Evolutionary conservation across 129 eudicot species (phyloP).

Genomic region (Helichrysum umbraculigerum): DNA sequence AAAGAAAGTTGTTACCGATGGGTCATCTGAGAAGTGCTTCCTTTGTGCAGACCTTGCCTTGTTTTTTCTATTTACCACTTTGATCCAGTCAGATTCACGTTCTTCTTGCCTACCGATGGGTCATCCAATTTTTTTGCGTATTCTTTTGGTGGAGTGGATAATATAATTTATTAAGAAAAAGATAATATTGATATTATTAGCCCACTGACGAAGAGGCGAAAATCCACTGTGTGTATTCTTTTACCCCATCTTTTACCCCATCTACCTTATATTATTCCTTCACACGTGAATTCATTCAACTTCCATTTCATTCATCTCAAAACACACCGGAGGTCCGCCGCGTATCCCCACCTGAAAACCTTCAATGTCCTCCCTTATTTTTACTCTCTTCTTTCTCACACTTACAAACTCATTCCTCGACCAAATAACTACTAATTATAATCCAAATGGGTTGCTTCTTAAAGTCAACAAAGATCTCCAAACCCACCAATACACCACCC

Average conservation of each 20-base stretch:
- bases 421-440: slow-evolving; percentile 34
- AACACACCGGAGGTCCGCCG: slow-evolving; percentile 11
- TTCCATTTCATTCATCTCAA: background rate
- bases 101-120: no score
- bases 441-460: slow-evolving; percentile 26
- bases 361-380: slow-evolving; percentile 40
- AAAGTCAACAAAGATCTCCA: slow-evolving; percentile 50
- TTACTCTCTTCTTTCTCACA: slow-evolving; percentile 30
- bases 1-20: no score
- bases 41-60: no score
- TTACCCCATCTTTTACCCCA: no score
- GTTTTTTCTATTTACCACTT: no score
- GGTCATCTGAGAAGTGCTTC: no score
- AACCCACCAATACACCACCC: slow-evolving; percentile 62
- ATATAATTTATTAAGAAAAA: no score
- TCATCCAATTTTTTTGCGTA: no score
- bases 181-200: no score
- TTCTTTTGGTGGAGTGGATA: no score
- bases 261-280: background rate
- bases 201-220: no score
- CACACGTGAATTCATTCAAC: background rate
- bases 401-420: slow-evolving; percentile 4
- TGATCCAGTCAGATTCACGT: no score
- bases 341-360: slow-evolving; percentile 10
- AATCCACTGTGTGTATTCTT: slow-evolving; percentile 1